Evolutionary conservation across 768 basidiomycete genomes (phyloP), one percentile per base, ranked within the genome.

Genomic region (Tylopilus rubrobrunneus): DNA sequence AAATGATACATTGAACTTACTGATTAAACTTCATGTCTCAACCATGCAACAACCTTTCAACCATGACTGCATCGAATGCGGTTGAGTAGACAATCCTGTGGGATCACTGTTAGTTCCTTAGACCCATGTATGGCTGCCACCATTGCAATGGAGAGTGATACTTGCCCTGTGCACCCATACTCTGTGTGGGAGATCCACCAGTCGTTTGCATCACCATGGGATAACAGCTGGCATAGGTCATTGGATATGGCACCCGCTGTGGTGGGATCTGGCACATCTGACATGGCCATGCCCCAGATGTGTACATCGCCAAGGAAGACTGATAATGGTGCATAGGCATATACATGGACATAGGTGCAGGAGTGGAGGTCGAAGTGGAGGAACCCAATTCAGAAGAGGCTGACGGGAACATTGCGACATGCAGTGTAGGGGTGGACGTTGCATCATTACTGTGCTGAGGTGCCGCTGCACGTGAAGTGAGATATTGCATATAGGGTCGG

Each of bases 51-150:
- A 29, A 45, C 34, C 9, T 17, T n/a, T 17, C 7, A 23, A 45
- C 58, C 49, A 64, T 2, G 59, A 55, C 49, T 51, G 50, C 55
- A 47, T 53, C 36, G 53, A 39, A 47, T 51, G 54, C 25, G 51
- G 29, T 41, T 55, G 61, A 41, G 46, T 55, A 40, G 65, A 57
- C 49, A 61, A 63, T 45, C 62, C 66, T 64, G 66, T 67, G 17
- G 57, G 58, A 23, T 71, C 74, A 64, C 56, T 12, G 14, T 36
- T 71, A 58, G 77, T n/a, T 70, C 43, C 67, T 66, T 27, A 74
- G 74, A 46, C 74, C 70, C n/a, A n/a, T n/a, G 40, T 73, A 72
- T 46, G 72, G 69, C 49, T 56, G 62, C 54, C 68, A 72, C 74
- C 72, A 75, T 45, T 69, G 68, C 45, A 74, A 56, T 34, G 56